Evolutionary conservation across 371 early-diverging fungal species (phyloP).

Genomic region (Batkoa obscura): DNA sequence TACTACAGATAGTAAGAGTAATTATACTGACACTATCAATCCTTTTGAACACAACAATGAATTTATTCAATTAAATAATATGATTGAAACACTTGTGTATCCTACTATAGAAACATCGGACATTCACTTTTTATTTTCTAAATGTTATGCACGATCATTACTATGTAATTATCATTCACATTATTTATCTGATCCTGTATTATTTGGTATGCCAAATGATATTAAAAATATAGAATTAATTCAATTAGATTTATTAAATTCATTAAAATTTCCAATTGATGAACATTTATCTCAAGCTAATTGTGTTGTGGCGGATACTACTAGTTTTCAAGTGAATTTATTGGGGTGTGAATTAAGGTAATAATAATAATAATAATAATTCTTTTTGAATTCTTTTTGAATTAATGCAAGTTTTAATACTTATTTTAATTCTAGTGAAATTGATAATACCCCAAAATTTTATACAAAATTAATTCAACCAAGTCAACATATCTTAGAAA

Average conservation of each 20-base stretch:
- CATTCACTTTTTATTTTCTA: conserved; percentile 25
- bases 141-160: conserved; percentile 41
- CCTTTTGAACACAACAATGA: too few relatives aligned
- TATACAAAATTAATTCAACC: background rate
- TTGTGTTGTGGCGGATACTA: conserved; percentile 31
- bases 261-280: conserved; percentile 12
- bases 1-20: too few relatives aligned
- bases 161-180: conserved; percentile 33
- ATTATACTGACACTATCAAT: too few relatives aligned
- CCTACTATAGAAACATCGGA: background rate
- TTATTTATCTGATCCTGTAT: conserved; percentile 36
- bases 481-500: background rate
- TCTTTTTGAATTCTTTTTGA: too few relatives aligned
- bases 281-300: conserved; percentile 20
- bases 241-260: conserved; percentile 21
- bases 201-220: conserved; percentile 35
- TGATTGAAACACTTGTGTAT: too few relatives aligned
- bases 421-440: too few relatives aligned
- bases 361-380: too few relatives aligned
- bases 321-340: conserved; percentile 12
- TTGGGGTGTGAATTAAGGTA: too few relatives aligned
- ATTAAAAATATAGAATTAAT: conserved; percentile 21
- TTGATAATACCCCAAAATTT: too few relatives aligned
- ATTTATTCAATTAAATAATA: too few relatives aligned
- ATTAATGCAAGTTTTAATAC: too few relatives aligned